phyloP scores from a whole-genome alignment of 352 stramenopile species.

The Phytophthora tubulina region DNA sequence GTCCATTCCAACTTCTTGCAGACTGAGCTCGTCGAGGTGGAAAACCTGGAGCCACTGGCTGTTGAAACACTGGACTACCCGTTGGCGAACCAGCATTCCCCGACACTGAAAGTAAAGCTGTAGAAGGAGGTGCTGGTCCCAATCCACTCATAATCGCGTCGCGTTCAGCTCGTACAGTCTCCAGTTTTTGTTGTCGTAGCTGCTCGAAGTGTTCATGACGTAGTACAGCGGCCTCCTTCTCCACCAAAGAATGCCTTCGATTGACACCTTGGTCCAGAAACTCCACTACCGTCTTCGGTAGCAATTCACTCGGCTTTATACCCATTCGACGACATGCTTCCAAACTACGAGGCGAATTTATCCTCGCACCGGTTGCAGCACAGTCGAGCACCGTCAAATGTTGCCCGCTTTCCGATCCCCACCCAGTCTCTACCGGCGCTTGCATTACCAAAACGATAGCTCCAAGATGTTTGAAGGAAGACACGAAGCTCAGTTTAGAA shows the following conservation, averaged over 20 bases:
- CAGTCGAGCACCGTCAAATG: constrained; percentile 64
- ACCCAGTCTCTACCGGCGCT: constrained; percentile 10
- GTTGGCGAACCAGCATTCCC: constrained; percentile 26
- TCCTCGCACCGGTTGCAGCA: constrained; percentile 52
- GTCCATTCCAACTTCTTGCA: constrained; percentile 23
- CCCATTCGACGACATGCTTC: constrained; percentile 78
- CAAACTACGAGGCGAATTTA: constrained; percentile 73
- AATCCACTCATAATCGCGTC: constrained; percentile 59
- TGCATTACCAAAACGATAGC: constrained; percentile 24
- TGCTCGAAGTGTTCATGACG: constrained; percentile 82
- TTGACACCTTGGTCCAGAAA: constrained; percentile 61
- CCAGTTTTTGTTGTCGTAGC: constrained; percentile 67
- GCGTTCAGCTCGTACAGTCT: constrained; percentile 62
- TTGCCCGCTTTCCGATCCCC: constrained; percentile 41
- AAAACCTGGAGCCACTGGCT: constrained; percentile 37
- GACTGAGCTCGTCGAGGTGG: constrained; percentile 39
- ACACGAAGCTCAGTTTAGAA: constrained; percentile 27
- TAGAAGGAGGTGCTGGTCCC: constrained; percentile 40
- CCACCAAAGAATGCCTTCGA: constrained; percentile 68
- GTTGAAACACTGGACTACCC: constrained; percentile 24
- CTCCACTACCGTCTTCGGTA: constrained; percentile 61
- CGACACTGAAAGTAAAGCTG: constrained; percentile 26
- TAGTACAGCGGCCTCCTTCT: constrained; percentile 77
- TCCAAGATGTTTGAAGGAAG: background rate
- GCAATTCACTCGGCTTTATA: constrained; percentile 71